Evolutionary conservation across 495 filamentous ascomycete genomes (phyloP).

Genomic region (Neurospora discreta): DNA sequence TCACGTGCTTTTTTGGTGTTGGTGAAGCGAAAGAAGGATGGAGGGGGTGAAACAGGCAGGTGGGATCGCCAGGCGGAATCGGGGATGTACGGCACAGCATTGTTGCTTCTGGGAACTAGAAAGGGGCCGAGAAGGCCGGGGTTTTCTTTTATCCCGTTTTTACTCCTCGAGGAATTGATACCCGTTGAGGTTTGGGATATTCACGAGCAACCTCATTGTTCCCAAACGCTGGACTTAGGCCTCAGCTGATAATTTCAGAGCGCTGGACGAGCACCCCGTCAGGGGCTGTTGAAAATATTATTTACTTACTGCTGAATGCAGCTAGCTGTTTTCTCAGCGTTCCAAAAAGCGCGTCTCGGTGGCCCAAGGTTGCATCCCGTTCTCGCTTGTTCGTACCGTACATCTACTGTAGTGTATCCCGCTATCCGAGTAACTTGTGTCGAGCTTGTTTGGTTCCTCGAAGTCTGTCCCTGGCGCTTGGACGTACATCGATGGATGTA

Average conservation of each 20-base stretch:
- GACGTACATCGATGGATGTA: background rate
- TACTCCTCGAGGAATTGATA: background rate
- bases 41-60: background rate
- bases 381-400: background rate
- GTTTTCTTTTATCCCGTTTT: background rate
- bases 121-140: background rate
- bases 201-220: background rate
- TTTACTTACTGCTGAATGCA: background rate
- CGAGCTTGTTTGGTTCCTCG: background rate
- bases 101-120: background rate
- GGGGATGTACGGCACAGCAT: background rate
- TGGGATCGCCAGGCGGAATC: background rate
- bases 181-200: background rate
- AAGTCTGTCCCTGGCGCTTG: background rate
- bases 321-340: background rate
- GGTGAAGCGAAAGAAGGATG: background rate
- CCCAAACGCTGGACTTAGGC: background rate
- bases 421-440: background rate
- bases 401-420: background rate
- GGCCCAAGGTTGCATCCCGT: background rate
- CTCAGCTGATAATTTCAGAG: background rate
- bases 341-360: constrained; percentile 1
- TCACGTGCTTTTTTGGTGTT: background rate
- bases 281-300: background rate
- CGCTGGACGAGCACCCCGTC: background rate